Percentiles rank a stretch among this genome's conserved stretches.
These are phyloP conservation scores for Paxillus involutus DNA, from an alignment of 768 basidiomycete genomes.

Conservation along the genomic window DNA sequence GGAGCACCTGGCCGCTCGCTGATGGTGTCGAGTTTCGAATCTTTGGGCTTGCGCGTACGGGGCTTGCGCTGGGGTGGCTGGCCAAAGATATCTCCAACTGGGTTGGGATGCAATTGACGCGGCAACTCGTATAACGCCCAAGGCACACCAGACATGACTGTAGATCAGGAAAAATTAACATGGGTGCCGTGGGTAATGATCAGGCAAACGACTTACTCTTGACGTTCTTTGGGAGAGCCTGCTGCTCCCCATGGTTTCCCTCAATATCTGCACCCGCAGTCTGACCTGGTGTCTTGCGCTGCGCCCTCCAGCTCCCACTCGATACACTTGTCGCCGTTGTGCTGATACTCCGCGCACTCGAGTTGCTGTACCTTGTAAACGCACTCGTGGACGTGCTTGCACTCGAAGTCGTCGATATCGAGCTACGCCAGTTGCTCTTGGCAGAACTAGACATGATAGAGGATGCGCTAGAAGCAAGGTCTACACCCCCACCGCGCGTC, in stretches of 20 bases:
- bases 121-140: slow-evolving; percentile 73
- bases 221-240: slow-evolving; percentile 63
- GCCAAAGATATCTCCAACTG: slow-evolving; percentile 63
- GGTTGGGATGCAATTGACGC: slow-evolving; percentile 60
- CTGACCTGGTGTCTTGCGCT: slow-evolving; percentile 22
- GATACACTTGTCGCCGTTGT: slow-evolving; percentile 83
- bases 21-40: slow-evolving; percentile 70
- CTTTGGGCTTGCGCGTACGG: slow-evolving; percentile 67
- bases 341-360: slow-evolving; percentile 69
- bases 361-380: slow-evolving; percentile 76
- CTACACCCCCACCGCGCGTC: slow-evolving; percentile 49
- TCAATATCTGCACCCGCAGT: slow-evolving; percentile 10
- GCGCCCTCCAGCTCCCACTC: slow-evolving; percentile 69
- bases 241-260: slow-evolving; percentile 23
- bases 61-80: slow-evolving; percentile 57
- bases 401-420: slow-evolving; percentile 67
- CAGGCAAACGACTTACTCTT: slow-evolving; percentile 63
- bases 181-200: background rate
- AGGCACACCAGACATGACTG: slow-evolving; percentile 78
- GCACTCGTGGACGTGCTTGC: slow-evolving; percentile 68
- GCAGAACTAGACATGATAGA: slow-evolving; percentile 53
- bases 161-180: slow-evolving; percentile 3
- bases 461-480: slow-evolving; percentile 55
- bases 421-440: slow-evolving; percentile 70
- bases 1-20: slow-evolving; percentile 57